Base-by-base conservation (phyloP, 495 filamentous ascomycete genomes). In the Staphylotrichum tortipilum region DNA sequence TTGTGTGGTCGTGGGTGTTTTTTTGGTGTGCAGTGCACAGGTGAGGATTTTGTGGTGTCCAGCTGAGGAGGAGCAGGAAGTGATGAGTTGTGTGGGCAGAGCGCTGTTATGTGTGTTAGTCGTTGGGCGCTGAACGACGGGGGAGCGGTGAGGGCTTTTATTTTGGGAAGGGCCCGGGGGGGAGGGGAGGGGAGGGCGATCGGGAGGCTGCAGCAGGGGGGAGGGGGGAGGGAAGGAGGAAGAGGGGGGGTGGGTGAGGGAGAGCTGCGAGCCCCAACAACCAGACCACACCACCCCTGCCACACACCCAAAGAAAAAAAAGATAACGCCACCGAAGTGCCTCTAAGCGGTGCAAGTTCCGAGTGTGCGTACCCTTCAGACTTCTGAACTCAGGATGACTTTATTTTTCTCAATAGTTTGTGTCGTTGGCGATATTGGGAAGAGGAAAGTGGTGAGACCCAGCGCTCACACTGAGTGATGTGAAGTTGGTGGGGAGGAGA, bases 21-120 rank as follows among this genome's bases (percentile, higher is more conserved):
- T n/a, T n/a, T n/a, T n/a, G n/a, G n/a, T n/a, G n/a, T n/a, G n/a
- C n/a, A n/a, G n/a, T n/a, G n/a, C n/a, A n/a, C n/a, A n/a, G n/a
- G n/a, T n/a, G n/a, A n/a, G n/a, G n/a, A n/a, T n/a, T n/a, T n/a
- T n/a, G n/a, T n/a, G n/a, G n/a, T n/a, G n/a, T n/a, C n/a, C n/a
- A n/a, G n/a, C n/a, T n/a, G n/a, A n/a, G n/a, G n/a, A n/a, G n/a
- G n/a, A n/a, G n/a, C n/a, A n/a, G n/a, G n/a, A n/a, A n/a, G 46
- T 40, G 49, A 34, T 45, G 52, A 53, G 48, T 14, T 54, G 62
- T 60, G 62, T 53, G 57, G 47, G 47, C 54, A 49, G 44, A 50
- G 10, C 55, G 56, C 52, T 61, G 57, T 59, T 61, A 55, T 55
- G 59, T 59, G 62, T 59, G 66, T 73, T 63, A 73, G 70, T 66